Evolutionary conservation across 306 rosid genomes (phyloP).

Genomic region (Cyamopsis tetragonoloba): DNA sequence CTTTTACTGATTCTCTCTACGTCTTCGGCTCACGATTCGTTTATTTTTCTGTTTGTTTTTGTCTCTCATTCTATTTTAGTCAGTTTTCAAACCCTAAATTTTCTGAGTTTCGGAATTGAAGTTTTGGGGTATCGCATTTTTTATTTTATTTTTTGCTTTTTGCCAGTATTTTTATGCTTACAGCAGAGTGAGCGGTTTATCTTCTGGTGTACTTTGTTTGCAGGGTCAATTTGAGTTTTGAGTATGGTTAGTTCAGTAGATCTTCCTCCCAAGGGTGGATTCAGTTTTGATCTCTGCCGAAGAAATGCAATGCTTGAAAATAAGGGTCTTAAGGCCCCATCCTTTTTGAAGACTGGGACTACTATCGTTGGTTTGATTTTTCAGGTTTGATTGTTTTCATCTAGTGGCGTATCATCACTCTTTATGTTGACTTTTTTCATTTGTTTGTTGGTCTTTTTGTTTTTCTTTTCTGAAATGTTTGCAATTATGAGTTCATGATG

Average conservation of each 20-base stretch:
- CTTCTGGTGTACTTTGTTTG: background rate
- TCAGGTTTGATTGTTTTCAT: constrained; percentile 55
- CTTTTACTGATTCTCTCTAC: no score
- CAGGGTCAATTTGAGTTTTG: constrained; percentile 32
- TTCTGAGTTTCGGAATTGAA: background rate
- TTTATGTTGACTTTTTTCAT: background rate
- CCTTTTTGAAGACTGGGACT: constrained; percentile 85
- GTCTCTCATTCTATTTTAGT: background rate
- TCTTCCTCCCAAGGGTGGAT: constrained; percentile 84
- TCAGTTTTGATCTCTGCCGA: constrained; percentile 84
- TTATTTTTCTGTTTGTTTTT: no score
- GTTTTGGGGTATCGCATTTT: no score
- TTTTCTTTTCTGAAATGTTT: background rate
- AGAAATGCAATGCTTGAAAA: constrained; percentile 78
- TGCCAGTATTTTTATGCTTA: background rate
- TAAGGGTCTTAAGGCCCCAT: constrained; percentile 55
- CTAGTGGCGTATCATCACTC: no score
- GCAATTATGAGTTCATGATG: background rate
- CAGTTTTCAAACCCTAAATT: background rate
- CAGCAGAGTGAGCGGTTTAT: background rate
- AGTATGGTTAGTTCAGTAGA: constrained; percentile 57
- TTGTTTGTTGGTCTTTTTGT: background rate
- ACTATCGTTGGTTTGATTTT: constrained; percentile 86
- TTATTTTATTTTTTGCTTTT: background rate
- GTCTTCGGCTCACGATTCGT: no score